Evolutionary conservation across 306 rosid species (phyloP).

Genomic region (Vigna unguiculata): DNA sequence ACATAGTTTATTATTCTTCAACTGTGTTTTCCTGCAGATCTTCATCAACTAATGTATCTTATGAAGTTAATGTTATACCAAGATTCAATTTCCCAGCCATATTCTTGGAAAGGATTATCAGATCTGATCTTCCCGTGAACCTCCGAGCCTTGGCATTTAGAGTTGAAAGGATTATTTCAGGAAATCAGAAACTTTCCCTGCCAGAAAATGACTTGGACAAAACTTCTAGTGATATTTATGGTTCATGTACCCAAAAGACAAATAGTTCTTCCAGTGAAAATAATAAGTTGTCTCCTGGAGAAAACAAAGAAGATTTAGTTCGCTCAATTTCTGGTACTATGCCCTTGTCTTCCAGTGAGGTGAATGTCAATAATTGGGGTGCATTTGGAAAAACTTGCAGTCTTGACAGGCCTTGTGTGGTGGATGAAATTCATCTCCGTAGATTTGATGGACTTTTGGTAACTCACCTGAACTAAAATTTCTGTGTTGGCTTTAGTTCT

Average conservation of each 20-base stretch:
- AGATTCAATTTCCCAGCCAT: slow-evolving; percentile 95
- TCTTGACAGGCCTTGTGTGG: slow-evolving; percentile 82
- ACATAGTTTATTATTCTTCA: slow-evolving; percentile 18
- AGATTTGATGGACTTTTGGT: slow-evolving; percentile 98
- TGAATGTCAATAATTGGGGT: slow-evolving; percentile 71
- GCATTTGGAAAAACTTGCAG: slow-evolving; percentile 81
- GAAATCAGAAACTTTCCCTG: slow-evolving; percentile 48
- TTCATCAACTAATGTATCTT: slow-evolving; percentile 72
- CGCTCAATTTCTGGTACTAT: slow-evolving; percentile 56
- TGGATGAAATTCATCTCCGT: slow-evolving; percentile 98
- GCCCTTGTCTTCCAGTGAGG: slow-evolving; percentile 55
- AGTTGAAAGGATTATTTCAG: slow-evolving; percentile 68
- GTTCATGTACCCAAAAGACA: slow-evolving; percentile 45
- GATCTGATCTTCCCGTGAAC: slow-evolving; percentile 95
- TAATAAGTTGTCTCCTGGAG: slow-evolving; percentile 52
- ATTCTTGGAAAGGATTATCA: slow-evolving; percentile 87
- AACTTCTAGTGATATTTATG: slow-evolving; percentile 42
- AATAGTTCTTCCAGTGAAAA: slow-evolving; percentile 55
- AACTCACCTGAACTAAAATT: slow-evolving; percentile 44
- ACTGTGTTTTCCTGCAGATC: slow-evolving; percentile 59
- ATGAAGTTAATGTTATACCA: slow-evolving; percentile 93
- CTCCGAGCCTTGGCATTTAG: slow-evolving; percentile 87
- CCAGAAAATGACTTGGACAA: slow-evolving; percentile 44
- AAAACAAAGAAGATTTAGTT: slow-evolving; percentile 57
- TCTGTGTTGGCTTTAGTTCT: slow-evolving; percentile 36